These are phyloP conservation scores for Ophiostoma montium DNA, from an alignment of 2,329 filamentous ascomycete species.

Conservation along the genomic window DNA sequence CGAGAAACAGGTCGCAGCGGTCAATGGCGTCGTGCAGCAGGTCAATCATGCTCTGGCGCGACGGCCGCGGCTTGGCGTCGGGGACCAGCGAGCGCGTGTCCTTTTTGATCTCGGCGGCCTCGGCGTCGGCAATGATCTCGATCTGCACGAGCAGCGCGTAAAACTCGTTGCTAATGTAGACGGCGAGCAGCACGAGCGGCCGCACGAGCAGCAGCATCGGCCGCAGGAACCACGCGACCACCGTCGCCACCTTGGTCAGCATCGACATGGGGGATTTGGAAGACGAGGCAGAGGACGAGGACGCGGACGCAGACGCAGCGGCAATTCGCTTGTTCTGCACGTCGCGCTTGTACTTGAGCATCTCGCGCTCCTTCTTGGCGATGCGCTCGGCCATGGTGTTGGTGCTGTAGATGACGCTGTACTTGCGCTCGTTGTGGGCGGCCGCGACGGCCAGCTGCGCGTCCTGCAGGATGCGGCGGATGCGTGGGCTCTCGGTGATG, in stretches of 20 bases:
- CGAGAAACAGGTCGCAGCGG: constrained; percentile 27
- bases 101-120: neutral
- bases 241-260: neutral
- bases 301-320: neutral
- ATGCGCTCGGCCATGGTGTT: neutral
- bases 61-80: neutral
- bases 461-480: neutral
- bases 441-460: constrained; percentile 21
- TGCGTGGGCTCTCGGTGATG: neutral
- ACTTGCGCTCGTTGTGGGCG: neutral
- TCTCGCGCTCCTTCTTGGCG: neutral
- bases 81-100: neutral
- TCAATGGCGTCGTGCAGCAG: constrained; percentile 28
- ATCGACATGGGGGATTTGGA: too few relatives aligned
- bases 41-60: neutral
- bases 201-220: neutral
- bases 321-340: neutral
- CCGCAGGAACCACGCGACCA: neutral
- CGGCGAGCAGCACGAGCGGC: neutral
- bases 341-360: neutral
- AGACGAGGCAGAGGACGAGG: too few relatives aligned
- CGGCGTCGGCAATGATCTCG: neutral
- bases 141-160: neutral
- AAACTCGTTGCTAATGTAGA: neutral
- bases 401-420: too few relatives aligned